phyloP scores from a whole-genome alignment of 1,284 basidiomycete species.

The Amylostereum areolatum region DNA sequence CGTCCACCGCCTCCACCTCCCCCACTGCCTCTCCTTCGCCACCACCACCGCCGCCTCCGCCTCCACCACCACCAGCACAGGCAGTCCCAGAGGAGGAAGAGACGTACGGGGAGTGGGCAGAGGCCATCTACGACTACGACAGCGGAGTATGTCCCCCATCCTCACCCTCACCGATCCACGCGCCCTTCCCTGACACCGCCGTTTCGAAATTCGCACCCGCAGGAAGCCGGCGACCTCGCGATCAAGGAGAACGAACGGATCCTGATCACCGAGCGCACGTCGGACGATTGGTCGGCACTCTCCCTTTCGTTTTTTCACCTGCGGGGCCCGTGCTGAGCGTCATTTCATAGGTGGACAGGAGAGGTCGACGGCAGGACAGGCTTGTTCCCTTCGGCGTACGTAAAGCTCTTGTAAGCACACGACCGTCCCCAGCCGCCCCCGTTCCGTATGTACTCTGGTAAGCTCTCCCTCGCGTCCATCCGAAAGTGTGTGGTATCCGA shows the following conservation, averaged over 20 bases:
- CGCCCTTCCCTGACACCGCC: no score
- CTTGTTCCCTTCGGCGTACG: constrained; percentile 71
- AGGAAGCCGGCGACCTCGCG: constrained; percentile 65
- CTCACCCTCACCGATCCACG: no score
- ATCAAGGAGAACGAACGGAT: constrained; percentile 51
- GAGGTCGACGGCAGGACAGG: constrained; percentile 58
- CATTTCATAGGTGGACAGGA: constrained; percentile 62
- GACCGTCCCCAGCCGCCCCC: constrained; percentile 1
- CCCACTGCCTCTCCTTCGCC: constrained; percentile 12
- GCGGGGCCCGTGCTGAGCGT: neutral
- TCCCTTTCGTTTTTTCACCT: neutral
- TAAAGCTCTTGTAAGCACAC: constrained; percentile 45
- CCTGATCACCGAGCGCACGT: constrained; percentile 55
- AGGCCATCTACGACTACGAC: constrained; percentile 69
- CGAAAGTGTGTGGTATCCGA: neutral
- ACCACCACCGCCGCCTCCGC: constrained; percentile 17
- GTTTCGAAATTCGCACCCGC: constrained; percentile 1
- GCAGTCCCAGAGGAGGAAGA: constrained; percentile 32
- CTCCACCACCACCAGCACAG: constrained; percentile 15
- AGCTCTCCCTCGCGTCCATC: constrained; percentile 4
- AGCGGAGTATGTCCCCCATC: constrained; percentile 43
- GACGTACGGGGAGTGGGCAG: constrained; percentile 63
- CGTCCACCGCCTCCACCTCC: constrained; percentile 22
- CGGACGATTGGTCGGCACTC: constrained; percentile 63
- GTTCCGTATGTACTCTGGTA: neutral